phyloP scores from a whole-genome alignment of 169 alveolate genomes.

The Haemoproteus tartakovskyi region DNA sequence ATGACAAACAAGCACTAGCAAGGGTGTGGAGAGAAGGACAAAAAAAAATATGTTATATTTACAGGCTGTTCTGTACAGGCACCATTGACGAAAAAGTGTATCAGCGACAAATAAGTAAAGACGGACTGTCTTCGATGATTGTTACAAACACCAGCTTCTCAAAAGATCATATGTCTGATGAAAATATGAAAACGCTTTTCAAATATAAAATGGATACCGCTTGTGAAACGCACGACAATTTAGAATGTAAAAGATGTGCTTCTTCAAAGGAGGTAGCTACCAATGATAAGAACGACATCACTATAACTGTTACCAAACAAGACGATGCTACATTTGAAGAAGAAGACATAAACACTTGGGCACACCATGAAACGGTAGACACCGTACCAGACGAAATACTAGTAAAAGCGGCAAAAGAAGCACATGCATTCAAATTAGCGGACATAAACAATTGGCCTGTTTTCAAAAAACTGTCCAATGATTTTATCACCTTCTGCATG shows the following conservation, averaged over 20 bases:
- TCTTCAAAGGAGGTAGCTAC: conserved; percentile 24
- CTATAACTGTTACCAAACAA: too few relatives aligned
- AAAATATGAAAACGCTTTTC: conserved; percentile 77
- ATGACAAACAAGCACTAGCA: conserved; percentile 99
- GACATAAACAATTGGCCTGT: conserved; percentile 56
- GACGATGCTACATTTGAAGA: too few relatives aligned
- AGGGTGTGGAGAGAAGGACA: conserved; percentile 99
- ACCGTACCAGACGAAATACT: conserved; percentile 75
- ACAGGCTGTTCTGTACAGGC: conserved; percentile 95
- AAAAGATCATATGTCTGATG: conserved; percentile 79
- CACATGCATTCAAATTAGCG: conserved; percentile 1
- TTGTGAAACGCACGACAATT: conserved; percentile 83
- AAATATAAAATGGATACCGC: conserved; percentile 72
- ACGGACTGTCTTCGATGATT: conserved; percentile 83
- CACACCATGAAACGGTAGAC: conserved; percentile 74
- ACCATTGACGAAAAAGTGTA: conserved; percentile 97
- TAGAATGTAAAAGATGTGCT: conserved; percentile 77
- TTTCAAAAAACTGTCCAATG: conserved; percentile 25
- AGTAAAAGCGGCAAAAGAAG: conserved; percentile 65
- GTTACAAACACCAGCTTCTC: conserved; percentile 75
- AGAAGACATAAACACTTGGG: conserved; percentile 77
- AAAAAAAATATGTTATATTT: conserved; percentile 92
- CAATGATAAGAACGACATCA: conserved; percentile 56
- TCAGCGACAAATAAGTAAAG: conserved; percentile 80
- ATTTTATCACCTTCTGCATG: conserved; percentile 74